Base-by-base conservation (phyloP, 176 grass and related monocot species). In the Triticum turgidum region DNA sequence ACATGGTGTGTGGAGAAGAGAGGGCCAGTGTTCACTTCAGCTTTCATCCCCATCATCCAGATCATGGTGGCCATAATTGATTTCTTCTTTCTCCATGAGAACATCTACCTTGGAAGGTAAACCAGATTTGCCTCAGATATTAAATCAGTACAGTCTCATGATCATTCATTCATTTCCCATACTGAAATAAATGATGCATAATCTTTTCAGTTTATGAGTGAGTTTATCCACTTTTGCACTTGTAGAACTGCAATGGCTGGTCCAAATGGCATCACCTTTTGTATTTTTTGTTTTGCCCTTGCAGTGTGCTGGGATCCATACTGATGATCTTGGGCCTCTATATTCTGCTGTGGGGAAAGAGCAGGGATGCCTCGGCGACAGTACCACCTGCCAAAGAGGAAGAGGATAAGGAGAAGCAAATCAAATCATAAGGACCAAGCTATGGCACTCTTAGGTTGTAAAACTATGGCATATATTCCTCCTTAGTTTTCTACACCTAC, bases 1-100 rank as follows among this genome's bases (percentile, higher is more conserved):
- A 94, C 97, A 83, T 98, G 97, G 96, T 98, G 96, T n/a, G 93
- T 98, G 2, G 90, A 94, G 85, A 96, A 98, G 83, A 65, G 90
- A 96, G 97, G 97, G 39, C 92, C 97, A 1, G 90, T 98, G 38
- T 98, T 98, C 82, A 89, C 93, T 76, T 89, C 97, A 17, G 82
- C 97, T 84, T 98, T 96, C 86, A 95, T 95, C 87, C 97, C 97
- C 72, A 66, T 96, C 54, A 92, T 94, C 44, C 97, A 98, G 80
- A 98, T 98, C 78, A 91, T 96, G 84, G 97, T 98, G 17, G 93
- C 93, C 32, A 89, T 88, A 32, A 82, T 98, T 76, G 97, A 96
- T 86, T 91, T 92, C 80, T 91, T 80, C 64, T 87, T 94, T 84
- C 97, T 98, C 37, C 93, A 94, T 79, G 93, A 95, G 82, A 91